Evolutionary conservation across 2,329 filamentous ascomycete genomes (phyloP).

Genomic region (Ramichloridium luteum): DNA sequence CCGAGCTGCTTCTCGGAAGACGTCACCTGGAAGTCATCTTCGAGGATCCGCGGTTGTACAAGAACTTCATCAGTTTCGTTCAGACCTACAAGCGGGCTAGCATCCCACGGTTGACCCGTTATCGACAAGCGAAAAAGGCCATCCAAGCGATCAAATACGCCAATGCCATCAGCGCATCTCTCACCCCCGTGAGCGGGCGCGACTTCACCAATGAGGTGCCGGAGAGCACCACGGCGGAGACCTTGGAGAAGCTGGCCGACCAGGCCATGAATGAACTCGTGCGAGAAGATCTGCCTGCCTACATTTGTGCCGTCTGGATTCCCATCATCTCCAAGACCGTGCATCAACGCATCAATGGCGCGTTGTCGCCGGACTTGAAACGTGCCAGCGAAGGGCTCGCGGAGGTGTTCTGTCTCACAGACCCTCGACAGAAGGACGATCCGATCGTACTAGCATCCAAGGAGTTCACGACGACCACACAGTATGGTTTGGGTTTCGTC

Average conservation of each 20-base stretch:
- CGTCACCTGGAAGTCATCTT: conserved; percentile 55
- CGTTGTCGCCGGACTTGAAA: conserved; percentile 47
- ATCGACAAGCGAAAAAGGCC: conserved; percentile 58
- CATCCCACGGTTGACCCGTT: conserved; percentile 54
- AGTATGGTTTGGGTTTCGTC: conserved; percentile 60
- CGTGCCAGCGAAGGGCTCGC: conserved; percentile 61
- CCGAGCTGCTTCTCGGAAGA: conserved; percentile 51
- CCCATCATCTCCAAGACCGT: conserved; percentile 58
- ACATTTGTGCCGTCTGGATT: conserved; percentile 55
- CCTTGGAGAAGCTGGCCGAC: conserved; percentile 47
- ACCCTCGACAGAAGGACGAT: conserved; percentile 59
- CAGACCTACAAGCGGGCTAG: conserved; percentile 46
- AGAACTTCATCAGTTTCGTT: conserved; percentile 55
- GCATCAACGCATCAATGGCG: conserved; percentile 53
- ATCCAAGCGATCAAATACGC: conserved; percentile 57
- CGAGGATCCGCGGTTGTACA: conserved; percentile 47
- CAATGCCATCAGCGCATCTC: conserved; percentile 51
- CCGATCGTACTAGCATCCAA: conserved; percentile 67
- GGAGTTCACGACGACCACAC: conserved; percentile 61
- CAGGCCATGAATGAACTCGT: conserved; percentile 53
- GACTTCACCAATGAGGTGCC: conserved; percentile 42
- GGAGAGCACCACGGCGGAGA: conserved; percentile 43
- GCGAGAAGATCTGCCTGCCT: conserved; percentile 57
- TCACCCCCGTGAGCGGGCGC: conserved; percentile 43
- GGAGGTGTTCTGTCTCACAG: conserved; percentile 65